These are phyloP conservation scores for Rosa lucieae DNA, from an alignment of 306 rosid genomes.

Conservation along the genomic window DNA sequence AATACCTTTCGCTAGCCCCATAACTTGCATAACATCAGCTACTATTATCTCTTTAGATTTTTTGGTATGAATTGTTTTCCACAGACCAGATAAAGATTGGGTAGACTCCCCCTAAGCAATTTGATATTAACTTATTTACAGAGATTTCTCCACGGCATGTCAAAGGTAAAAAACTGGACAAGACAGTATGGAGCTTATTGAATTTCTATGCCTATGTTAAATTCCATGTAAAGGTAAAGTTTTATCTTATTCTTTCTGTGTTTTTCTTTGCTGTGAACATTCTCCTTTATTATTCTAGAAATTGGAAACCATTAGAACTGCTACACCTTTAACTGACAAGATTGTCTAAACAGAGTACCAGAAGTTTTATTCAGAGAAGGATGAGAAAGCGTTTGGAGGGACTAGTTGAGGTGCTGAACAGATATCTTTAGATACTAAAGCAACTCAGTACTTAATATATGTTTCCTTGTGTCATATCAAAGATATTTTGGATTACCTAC, in stretches of 20 bases:
- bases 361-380: conserved; percentile 80
- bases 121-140: conserved; percentile 22
- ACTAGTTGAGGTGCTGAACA: conserved; percentile 55
- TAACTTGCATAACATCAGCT: background rate
- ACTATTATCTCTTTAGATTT: no score
- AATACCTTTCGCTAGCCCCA: background rate
- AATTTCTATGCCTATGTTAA: conserved; percentile 70
- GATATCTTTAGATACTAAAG: conserved; percentile 15
- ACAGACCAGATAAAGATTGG: background rate
- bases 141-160: conserved; percentile 66
- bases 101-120: conserved; percentile 8
- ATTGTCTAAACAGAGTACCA: conserved; percentile 52
- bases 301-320: conserved; percentile 17
- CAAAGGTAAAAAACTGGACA: conserved; percentile 68
- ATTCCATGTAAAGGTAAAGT: conserved; percentile 73
- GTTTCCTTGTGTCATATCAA: background rate
- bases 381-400: conserved; percentile 74
- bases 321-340: conserved; percentile 20
- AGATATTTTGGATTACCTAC: background rate
- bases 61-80: background rate
- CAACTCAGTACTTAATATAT: background rate
- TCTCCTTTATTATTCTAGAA: background rate
- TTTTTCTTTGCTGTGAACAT: conserved; percentile 8
- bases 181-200: conserved; percentile 79
- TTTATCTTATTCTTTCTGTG: background rate